Evolutionary conservation across 768 basidiomycete genomes (phyloP), one percentile per base, ranked within the genome.

Genomic region (Terana coerulea): DNA sequence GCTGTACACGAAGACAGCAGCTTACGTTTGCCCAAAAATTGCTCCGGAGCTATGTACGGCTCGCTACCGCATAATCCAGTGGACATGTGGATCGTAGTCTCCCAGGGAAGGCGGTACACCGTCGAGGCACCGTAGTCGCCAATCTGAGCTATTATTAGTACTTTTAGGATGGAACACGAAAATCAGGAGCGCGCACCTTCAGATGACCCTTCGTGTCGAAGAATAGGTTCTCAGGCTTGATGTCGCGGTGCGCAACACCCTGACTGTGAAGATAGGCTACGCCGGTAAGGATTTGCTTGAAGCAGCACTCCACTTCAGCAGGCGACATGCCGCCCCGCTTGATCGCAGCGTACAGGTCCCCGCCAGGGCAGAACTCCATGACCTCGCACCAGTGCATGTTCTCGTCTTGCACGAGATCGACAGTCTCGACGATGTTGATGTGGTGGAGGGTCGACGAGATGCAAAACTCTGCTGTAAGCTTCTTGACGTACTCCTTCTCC

Each of bases 401-500:
- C 71, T 99, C 95, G 69, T 99, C 97, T 62, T 99, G 97, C n/a
- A 99, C 89, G 53, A 99, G 84, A 68, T 99, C 95, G 52, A 99
- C 95, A 5, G 95, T 99, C 74, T 98, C 95, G 64, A 98, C 95
- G 61, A 98, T 81, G 67, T 98, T 98, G 63, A 83, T 74, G 65
- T 95, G 94, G 65, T 92, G 91, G 25, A 98, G 70, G 1, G 95
- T 97, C 31, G 95, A 97, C 37, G 92, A 95, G 56, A 98, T 98
- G 71, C 95, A 98, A 71, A 98, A 98, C 67, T 98, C 95, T 22
- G 95, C 93, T 5, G 95, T 99, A 61, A 99, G 87, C 70, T 99
- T 99, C 83, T 99, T 99, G 73, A 99, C 86, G 63, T 99, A 99
- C 74, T 99, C 95, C 69, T 97, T 97, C 71, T 99, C 95, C 5